Evolutionary conservation across 768 basidiomycete genomes (phyloP), one percentile per base, ranked within the genome.

Genomic region (Agrocybe praecox): DNA sequence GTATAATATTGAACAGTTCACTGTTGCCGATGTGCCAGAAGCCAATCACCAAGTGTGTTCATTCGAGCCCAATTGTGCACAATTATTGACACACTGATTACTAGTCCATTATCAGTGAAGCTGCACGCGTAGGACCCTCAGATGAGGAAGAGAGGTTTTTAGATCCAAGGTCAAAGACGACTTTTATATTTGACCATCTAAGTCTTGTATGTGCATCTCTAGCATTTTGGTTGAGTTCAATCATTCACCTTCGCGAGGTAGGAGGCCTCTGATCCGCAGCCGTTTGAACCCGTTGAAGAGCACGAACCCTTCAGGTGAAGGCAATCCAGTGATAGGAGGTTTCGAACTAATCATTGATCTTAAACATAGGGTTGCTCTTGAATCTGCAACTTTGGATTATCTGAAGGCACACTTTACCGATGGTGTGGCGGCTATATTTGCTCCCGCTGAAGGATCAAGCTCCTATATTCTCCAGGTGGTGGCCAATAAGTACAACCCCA

Each of bases 401-500:
- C 74, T 94, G 33, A 68, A 78, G 36, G 84, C 91, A n/a, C 94
- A 97, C 71, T 98, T 88, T 69, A 77, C 83, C 45, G 87, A 90
- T 21, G 94, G 94, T 45, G 87, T 90, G 33, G 76, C 82, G 0
- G 84, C 90, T 36, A 85, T 92, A 9, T 92, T 93, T 64, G 75
- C 89, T 2, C 76, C 77, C 2, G 72, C 74, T 33, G 77, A 74
- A 23, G 72, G 73, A 21, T 63, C 76, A 0, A 76, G 68, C 18
- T 75, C 74, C 49, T 95, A 85, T 64, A 78, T 82, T 15, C 70
- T 97, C 43, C 91, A 95, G 67, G 76, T 97, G 53, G 95, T 96
- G n/a, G 90, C 93, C 18, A 96, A 97, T 71, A 94, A 95, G 68
- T 98, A 98, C 74, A 98, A 96, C 67, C 90, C 93, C 0, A 73